Evolutionary conservation across 176 grass and related monocot species (phyloP).

Genomic region (Tillandsia fasciculata): DNA sequence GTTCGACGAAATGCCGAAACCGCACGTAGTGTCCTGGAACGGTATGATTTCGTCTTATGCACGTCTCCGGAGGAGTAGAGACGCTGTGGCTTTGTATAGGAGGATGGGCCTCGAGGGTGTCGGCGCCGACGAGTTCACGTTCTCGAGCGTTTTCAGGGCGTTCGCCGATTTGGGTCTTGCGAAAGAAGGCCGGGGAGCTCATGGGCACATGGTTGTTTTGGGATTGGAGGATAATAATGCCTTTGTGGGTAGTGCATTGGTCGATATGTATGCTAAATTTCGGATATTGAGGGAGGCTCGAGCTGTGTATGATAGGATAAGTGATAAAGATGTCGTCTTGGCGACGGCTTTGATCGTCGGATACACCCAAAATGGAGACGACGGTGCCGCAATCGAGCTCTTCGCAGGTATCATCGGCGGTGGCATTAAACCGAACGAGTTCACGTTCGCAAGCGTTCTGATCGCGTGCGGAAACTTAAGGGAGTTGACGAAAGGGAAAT

Average conservation of each 20-base stretch:
- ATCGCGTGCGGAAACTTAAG: conserved; percentile 10
- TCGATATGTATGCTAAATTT: conserved; percentile 28
- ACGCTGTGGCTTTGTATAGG: conserved; percentile 2
- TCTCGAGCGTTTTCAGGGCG: conserved; percentile 14
- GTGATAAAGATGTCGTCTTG: conserved; percentile 22
- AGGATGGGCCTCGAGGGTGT: conserved; percentile 12
- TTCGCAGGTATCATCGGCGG: neutral
- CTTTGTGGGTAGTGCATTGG: conserved; percentile 20
- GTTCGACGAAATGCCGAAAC: conserved; percentile 26
- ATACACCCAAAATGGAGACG: conserved; percentile 18
- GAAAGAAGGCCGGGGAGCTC: conserved; percentile 13
- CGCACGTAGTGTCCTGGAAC: conserved; percentile 23
- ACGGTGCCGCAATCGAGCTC: conserved; percentile 6
- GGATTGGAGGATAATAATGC: conserved; percentile 9
- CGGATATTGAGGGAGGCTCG: conserved; percentile 11
- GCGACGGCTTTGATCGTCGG: conserved; percentile 17
- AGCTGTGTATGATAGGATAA: conserved; percentile 10
- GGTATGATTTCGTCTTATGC: conserved; percentile 13
- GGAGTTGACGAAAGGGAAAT: conserved; percentile 13
- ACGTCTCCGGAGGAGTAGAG: conserved; percentile 3
- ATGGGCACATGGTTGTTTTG: conserved; percentile 8
- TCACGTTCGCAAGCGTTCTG: conserved; percentile 23
- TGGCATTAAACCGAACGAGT: conserved; percentile 17
- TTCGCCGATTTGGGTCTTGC: conserved; percentile 10
- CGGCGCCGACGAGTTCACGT: conserved; percentile 16